Base-by-base conservation (phyloP, 1,284 basidiomycete species). In the Fomitopsis schrenkii region DNA sequence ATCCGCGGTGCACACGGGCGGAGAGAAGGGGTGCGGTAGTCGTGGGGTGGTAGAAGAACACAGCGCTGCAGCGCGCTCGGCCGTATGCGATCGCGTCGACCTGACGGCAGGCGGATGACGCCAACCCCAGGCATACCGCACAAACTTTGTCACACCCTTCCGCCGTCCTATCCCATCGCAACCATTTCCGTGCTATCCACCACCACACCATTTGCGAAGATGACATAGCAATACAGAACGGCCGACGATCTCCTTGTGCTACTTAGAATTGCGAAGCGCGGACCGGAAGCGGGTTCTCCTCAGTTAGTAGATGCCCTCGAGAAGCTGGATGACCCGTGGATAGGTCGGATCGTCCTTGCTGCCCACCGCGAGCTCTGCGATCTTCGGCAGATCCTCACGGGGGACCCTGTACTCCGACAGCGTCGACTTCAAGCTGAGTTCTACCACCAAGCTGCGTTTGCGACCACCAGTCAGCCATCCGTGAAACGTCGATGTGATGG, bases 331-430 rank as follows among this genome's bases (percentile, higher is more conserved):
- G 0, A 84, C 77, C 62, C 74, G 74, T 2, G 72, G 71, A 45
- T 72, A 68, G 14, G 70, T 58, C 15, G 77, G 73, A 64, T 81
- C 71, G 46, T 78, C 74, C 55, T 72, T 72, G 40, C 69, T 71
- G 22, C 78, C 80, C 54, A 86, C 63, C 0, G 83, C 79, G 57
- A 75, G 72, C 61, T 76, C 75, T 1, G 86, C 85, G 62, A 91
- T 81, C 36, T 72, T 75, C 2, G 76, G 71, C 0, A 86, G 58
- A 66, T 90, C 80, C 53, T 76, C 79, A 44, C 70, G 78, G 6
- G 86, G 86, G 5, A 91, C 84, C 3, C 83, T 82, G 71, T 86
- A 85, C n/a, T 82, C 77, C 26, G 75, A 73, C 48, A 90, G 78
- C 15, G 76, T 83, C 12, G 80, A 80, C 60, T 81, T 79, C 55